Base-by-base conservation (phyloP, 495 filamentous ascomycete species). In the Aspergillus bertholletiae region DNA sequence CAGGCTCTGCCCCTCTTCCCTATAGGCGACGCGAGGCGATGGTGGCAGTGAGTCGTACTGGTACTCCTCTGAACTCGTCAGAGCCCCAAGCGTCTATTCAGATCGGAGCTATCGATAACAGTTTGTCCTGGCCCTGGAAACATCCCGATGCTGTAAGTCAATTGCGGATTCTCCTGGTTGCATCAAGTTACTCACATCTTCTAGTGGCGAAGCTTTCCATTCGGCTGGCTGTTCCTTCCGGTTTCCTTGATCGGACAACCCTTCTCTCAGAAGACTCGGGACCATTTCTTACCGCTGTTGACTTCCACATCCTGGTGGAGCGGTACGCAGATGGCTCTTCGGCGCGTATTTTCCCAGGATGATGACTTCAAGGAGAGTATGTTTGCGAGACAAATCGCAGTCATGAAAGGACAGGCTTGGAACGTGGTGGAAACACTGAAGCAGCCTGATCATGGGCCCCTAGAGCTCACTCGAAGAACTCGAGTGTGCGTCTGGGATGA, bases 401-500 rank as follows among this genome's bases (percentile, higher is more conserved):
- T 98, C 37, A 94, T 98, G 89, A 98, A 98, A 74, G 94, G 94
- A 5, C 94, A 98, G 63, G 94, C 95, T 8, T 98, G 92, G 89
- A 98, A 98, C 69, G 94, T 98, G 2, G 92, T 98, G 8, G 94
- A 98, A 74, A 96, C 93, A 11, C 76, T 98, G 48, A 98, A 98
- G 65, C 87, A 86, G 4, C 78, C 81, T 1, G 95, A 96, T 68
- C 93, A 97, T 59, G 94, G 94, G 1, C 94, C 94, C 1, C 76
- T 98, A 17, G 94, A 98, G 71, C 79, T 98, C 54, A 97, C 93
- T 18, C 82, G 94, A 58, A 79, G 94, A 61, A 85, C 90, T 15
- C 83, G 93, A 61, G 92, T 97, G 28, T 96, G 91, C 63, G 92
- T 98, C 13, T 98, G 95, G 95, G 94, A 98, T 69, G 94, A 98